Evolutionary conservation across 2,329 filamentous ascomycete species (phyloP).

Genomic region (Aspergillus transmontanensis): DNA sequence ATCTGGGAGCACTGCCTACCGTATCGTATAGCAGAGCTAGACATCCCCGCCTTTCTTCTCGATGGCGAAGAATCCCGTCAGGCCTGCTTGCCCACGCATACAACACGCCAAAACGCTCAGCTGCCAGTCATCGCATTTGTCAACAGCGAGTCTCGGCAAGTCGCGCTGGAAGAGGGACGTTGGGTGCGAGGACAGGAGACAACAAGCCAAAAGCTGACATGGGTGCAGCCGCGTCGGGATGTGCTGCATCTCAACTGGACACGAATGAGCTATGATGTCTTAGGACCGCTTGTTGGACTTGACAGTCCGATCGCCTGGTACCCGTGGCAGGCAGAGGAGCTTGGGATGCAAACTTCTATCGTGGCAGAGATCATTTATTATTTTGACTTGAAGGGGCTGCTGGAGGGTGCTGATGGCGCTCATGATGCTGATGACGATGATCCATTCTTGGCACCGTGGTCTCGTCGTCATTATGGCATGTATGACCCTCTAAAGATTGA

Average conservation of each 20-base stretch:
- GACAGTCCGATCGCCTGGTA: background rate
- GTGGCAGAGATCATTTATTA: too few species aligned
- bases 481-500: background rate
- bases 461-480: too few species aligned
- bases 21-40: background rate
- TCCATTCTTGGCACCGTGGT: too few species aligned
- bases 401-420: too few species aligned
- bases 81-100: background rate
- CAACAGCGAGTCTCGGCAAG: background rate
- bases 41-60: background rate
- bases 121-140: background rate
- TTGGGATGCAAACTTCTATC: background rate
- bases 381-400: too few species aligned
- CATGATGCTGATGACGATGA: too few species aligned
- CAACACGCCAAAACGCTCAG: background rate
- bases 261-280: background rate
- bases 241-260: background rate
- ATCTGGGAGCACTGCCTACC: background rate
- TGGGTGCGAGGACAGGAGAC: background rate
- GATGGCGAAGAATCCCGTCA: background rate
- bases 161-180: background rate
- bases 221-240: background rate
- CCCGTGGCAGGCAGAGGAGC: background rate
- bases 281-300: accelerated
- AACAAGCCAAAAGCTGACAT: background rate